These are phyloP conservation scores for Gossypium lobatum DNA, from an alignment of 441 rosid species.

Conservation along the genomic window DNA sequence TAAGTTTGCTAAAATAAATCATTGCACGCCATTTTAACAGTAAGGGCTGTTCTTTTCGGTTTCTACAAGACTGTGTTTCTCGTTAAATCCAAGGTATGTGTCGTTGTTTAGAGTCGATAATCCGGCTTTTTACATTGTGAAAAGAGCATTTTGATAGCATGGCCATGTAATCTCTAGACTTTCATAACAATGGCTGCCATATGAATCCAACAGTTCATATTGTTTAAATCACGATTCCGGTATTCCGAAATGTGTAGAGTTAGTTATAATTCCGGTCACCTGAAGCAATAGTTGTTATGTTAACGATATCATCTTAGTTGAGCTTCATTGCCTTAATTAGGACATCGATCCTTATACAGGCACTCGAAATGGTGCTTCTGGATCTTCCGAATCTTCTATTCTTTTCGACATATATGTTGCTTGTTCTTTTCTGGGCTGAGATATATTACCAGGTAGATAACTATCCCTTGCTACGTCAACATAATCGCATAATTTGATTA, in stretches of 20 bases:
- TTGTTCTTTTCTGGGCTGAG: conserved; percentile 64
- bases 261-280: too few relatives aligned
- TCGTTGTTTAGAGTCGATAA: neutral
- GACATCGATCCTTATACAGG: conserved; percentile 24
- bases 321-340: conserved; percentile 5
- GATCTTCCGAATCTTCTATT: conserved; percentile 52
- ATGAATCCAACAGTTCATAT: neutral
- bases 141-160: neutral
- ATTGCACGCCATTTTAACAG: conserved; percentile 24
- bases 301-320: neutral
- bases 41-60: conserved; percentile 51
- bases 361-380: conserved; percentile 39
- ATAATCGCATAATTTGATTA: neutral
- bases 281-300: neutral
- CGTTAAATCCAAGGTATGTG: conserved; percentile 37
- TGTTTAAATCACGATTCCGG: too few relatives aligned
- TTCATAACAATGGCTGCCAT: neutral
- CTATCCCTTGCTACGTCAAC: neutral
- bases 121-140: neutral
- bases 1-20: conserved; percentile 8
- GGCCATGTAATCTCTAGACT: neutral
- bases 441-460: conserved; percentile 50
- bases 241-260: too few relatives aligned
- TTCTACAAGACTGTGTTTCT: conserved; percentile 43
- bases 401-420: conserved; percentile 52